These are phyloP conservation scores for Stephanocyclus meneghinianus DNA, from an alignment of 352 stramenopile genomes.

Conservation along the genomic window DNA sequence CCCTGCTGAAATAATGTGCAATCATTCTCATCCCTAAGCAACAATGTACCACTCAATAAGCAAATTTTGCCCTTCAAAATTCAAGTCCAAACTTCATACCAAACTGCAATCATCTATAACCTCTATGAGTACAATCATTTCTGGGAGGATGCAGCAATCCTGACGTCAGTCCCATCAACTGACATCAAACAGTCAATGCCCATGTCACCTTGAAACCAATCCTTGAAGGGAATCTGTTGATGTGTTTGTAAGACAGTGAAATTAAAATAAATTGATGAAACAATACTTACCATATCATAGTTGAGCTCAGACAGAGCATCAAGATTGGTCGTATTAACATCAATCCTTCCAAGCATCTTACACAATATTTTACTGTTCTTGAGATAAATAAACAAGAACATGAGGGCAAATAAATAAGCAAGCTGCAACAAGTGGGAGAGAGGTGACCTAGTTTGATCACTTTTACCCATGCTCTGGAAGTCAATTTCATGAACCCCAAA, in stretches of 20 bases:
- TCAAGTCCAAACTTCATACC: constrained; percentile 29
- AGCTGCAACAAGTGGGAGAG: neutral
- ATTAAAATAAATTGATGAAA: neutral
- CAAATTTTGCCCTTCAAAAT: constrained; percentile 34
- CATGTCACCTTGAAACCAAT: constrained; percentile 19
- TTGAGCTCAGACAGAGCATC: constrained; percentile 21
- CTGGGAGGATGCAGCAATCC: constrained; percentile 11
- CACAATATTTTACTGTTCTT: constrained; percentile 9
- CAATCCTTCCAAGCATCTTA: constrained; percentile 1
- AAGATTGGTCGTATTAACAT: constrained; percentile 32
- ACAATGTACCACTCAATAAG: constrained; percentile 28
- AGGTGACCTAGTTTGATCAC: neutral
- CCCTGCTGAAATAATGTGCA: constrained; percentile 18
- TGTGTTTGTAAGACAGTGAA: neutral
- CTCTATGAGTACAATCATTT: constrained; percentile 40
- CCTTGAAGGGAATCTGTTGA: constrained; percentile 17
- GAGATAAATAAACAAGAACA: constrained; percentile 19
- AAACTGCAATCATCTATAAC: constrained; percentile 16
- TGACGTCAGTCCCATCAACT: constrained; percentile 47
- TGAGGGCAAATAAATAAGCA: constrained; percentile 17
- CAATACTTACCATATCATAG: constrained; percentile 26
- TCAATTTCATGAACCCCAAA: constrained; percentile 8
- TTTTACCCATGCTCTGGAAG: neutral
- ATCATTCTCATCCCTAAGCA: constrained; percentile 15
- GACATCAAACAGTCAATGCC: constrained; percentile 32